A percentile compares a stretch with the other conserved stretches of the same genome.
These are phyloP conservation scores for Pythium vanterpoolii DNA, from an alignment of 352 stramenopile species.

Conservation along the genomic window DNA sequence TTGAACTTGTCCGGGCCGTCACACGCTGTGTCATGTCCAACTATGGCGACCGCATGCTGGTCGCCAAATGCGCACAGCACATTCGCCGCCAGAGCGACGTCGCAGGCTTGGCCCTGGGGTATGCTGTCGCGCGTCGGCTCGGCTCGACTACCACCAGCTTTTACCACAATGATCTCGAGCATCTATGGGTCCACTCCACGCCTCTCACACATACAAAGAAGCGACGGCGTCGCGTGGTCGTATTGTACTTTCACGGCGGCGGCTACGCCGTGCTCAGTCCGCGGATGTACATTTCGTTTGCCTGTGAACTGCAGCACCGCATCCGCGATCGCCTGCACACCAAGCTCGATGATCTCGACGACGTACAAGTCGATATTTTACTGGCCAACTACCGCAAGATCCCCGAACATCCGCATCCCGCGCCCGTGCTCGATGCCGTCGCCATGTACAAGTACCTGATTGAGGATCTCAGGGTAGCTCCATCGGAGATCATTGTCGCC, in stretches of 20 bases:
- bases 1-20: constrained; percentile 15
- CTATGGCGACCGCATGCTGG: neutral
- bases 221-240: neutral
- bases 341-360: neutral
- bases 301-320: constrained; percentile 22
- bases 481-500: constrained; percentile 9
- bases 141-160: neutral
- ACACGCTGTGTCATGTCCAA: neutral
- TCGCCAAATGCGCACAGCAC: neutral
- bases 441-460: constrained; percentile 20
- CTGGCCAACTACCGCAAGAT: constrained; percentile 28
- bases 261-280: constrained; percentile 11
- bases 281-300: constrained; percentile 8
- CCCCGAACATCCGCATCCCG: constrained; percentile 11
- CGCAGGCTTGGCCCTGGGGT: neutral
- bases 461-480: neutral
- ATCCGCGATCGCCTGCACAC: neutral
- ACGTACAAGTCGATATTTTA: constrained; percentile 7
- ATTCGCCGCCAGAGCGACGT: constrained; percentile 10
- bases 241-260: constrained; percentile 20
- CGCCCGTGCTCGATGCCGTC: constrained; percentile 3
- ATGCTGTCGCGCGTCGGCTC: neutral
- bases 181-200: constrained; percentile 13
- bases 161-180: constrained; percentile 17
- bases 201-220: neutral